Evolutionary conservation across 2,329 filamentous ascomycete species (phyloP).

Genomic region (Hypoxylon sp.): DNA sequence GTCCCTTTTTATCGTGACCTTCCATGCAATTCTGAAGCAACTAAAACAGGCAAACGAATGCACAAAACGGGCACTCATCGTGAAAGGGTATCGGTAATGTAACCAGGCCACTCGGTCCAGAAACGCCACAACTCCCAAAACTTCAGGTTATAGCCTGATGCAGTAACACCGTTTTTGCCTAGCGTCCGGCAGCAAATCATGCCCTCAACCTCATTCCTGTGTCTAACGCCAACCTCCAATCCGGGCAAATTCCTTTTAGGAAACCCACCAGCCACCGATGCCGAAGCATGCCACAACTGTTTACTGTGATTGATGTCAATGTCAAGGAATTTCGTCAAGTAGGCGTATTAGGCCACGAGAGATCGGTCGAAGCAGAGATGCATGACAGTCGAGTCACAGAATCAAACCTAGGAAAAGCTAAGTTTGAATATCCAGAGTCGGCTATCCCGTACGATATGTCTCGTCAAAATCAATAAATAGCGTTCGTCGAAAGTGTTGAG

Average conservation of each 20-base stretch:
- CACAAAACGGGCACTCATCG: slow-evolving; percentile 23
- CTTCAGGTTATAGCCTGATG: slow-evolving; percentile 28
- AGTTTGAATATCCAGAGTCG: slow-evolving; percentile 38
- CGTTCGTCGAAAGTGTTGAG: slow-evolving; percentile 28
- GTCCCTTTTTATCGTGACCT: slow-evolving; percentile 21
- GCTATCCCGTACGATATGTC: slow-evolving; percentile 30
- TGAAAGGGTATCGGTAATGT: slow-evolving; percentile 48
- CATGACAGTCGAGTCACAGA: slow-evolving; percentile 39
- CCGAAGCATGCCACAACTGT: slow-evolving; percentile 23
- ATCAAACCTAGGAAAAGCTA: slow-evolving; percentile 43
- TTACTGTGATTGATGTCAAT: slow-evolving; percentile 45
- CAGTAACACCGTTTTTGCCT: slow-evolving; percentile 28
- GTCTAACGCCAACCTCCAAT: slow-evolving; percentile 23
- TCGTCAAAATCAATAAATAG: slow-evolving; percentile 30
- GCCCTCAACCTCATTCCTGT: slow-evolving; percentile 20
- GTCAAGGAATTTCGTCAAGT: slow-evolving; percentile 24
- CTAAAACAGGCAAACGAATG: slow-evolving; percentile 17
- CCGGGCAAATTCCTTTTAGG: slow-evolving; percentile 4
- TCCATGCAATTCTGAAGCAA: slow-evolving; percentile 23
- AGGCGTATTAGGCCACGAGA: slow-evolving; percentile 30
- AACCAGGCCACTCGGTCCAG: slow-evolving; percentile 52
- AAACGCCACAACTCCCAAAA: slow-evolving; percentile 46
- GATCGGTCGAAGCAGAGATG: slow-evolving; percentile 43
- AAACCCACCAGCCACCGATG: slow-evolving; percentile 25
- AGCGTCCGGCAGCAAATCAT: slow-evolving; percentile 18